These are phyloP conservation scores for Globisporangium okanoganense DNA, from an alignment of 352 stramenopile species.

Conservation along the genomic window DNA sequence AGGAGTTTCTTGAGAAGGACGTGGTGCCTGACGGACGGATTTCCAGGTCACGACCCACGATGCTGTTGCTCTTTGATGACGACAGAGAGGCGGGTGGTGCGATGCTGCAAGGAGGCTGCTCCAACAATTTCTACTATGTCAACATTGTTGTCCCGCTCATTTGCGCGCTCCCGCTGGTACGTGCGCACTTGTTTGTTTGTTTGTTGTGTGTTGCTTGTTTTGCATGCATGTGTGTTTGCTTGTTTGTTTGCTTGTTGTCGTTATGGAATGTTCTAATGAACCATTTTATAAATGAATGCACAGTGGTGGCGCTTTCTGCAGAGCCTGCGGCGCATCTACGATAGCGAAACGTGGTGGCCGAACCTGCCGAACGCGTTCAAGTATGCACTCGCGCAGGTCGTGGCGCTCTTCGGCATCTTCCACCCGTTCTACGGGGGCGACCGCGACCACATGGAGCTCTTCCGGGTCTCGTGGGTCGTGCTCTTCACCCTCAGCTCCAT, in stretches of 20 bases:
- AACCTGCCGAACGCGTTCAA: slow-evolving; percentile 96
- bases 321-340: slow-evolving; percentile 93
- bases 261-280: background rate
- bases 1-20: slow-evolving; percentile 89
- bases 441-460: slow-evolving; percentile 23
- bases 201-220: background rate
- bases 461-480: slow-evolving; percentile 70
- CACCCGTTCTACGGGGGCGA: slow-evolving; percentile 65
- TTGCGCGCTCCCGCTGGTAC: slow-evolving; percentile 89
- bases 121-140: slow-evolving; percentile 90
- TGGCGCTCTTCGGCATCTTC: slow-evolving; percentile 84
- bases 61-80: slow-evolving; percentile 20
- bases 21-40: slow-evolving; percentile 75
- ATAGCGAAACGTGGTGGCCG: slow-evolving; percentile 94
- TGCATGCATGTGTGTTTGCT: background rate
- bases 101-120: slow-evolving; percentile 19
- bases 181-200: background rate
- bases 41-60: slow-evolving; percentile 74
- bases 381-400: slow-evolving; percentile 87
- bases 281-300: background rate
- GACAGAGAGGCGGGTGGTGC: too few relatives aligned
- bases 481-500: slow-evolving; percentile 79
- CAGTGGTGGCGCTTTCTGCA: slow-evolving; percentile 96
- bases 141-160: slow-evolving; percentile 94
- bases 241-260: too few relatives aligned